Conservation (phyloP, 1,284 basidiomycete species). For the Vanrija humicola region DNA sequence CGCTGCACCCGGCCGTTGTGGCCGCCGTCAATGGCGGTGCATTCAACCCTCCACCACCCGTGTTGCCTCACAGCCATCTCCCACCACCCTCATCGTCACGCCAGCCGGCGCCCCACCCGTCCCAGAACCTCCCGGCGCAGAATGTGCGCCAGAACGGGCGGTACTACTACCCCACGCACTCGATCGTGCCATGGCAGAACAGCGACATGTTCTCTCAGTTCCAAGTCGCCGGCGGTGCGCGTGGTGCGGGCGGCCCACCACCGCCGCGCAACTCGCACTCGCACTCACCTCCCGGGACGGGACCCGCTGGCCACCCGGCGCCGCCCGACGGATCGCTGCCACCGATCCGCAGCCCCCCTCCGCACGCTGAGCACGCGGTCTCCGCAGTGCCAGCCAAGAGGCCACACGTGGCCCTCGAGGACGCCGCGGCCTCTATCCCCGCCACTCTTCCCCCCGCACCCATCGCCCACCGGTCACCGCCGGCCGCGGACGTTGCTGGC, state of each 20-base stretch:
- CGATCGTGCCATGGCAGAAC: conserved; percentile 14
- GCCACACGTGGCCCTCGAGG: not conserved
- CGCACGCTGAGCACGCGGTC: not conserved
- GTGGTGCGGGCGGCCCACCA: not conserved
- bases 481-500: no score
- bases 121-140: conserved; percentile 6
- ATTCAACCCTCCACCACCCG: no score
- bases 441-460: no score
- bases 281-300: not conserved
- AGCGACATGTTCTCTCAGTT: conserved; percentile 15
- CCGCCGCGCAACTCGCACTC: no score
- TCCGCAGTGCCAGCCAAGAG: not conserved
- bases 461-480: no score
- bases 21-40: not conserved
- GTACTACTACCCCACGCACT: conserved; percentile 12
- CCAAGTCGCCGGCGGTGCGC: not conserved
- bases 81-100: not conserved
- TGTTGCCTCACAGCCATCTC: no score
- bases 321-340: not conserved
- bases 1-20: not conserved
- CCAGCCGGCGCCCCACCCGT: not conserved
- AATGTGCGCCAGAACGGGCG: conserved; percentile 10
- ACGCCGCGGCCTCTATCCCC: not conserved
- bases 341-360: not conserved
- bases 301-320: not conserved